Evolutionary conservation across 257 asterid genomes (phyloP).

Genomic region (Nicotiana attenuata): DNA sequence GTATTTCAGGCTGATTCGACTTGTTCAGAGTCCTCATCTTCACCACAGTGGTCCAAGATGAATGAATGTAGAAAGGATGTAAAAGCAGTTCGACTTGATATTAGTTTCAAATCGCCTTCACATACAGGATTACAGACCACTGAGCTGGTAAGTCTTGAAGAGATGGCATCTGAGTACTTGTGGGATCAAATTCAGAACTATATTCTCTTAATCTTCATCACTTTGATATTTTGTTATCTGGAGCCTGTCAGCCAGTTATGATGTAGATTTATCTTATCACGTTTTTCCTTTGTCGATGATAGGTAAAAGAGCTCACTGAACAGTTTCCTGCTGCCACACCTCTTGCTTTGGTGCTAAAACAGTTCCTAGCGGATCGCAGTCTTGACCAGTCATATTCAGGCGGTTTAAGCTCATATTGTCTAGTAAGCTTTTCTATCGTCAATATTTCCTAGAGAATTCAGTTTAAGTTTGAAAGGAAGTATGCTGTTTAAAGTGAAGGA

Average conservation of each 20-base stretch:
- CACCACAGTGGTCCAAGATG: conserved; percentile 37
- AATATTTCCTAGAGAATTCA: neutral
- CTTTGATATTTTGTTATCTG: neutral
- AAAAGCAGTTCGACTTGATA: conserved; percentile 86
- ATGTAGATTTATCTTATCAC: neutral
- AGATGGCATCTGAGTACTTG: conserved; percentile 7
- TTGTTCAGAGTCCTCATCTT: conserved; percentile 36
- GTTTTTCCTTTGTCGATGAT: neutral
- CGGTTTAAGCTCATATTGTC: conserved; percentile 93
- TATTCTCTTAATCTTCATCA: neutral
- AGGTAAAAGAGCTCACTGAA: conserved; percentile 95
- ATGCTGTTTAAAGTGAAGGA: neutral
- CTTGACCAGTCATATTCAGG: conserved; percentile 98
- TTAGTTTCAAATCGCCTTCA: conserved; percentile 93
- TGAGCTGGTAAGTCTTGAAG: conserved; percentile 62
- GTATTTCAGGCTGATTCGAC: conserved; percentile 37
- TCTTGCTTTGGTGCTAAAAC: conserved; percentile 88
- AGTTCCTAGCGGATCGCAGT: conserved; percentile 96
- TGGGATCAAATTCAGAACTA: conserved; percentile 12
- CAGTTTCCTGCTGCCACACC: conserved; percentile 91
- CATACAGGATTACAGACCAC: conserved; percentile 98
- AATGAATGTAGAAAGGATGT: conserved; percentile 44
- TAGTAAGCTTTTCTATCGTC: conserved; percentile 49
- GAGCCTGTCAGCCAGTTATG: neutral
- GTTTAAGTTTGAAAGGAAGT: neutral